A percentile compares a stretch with the other conserved stretches of the same genome.
phyloP scores from a whole-genome alignment of 495 filamentous ascomycete species.

The Penicillium ochrochloron region DNA sequence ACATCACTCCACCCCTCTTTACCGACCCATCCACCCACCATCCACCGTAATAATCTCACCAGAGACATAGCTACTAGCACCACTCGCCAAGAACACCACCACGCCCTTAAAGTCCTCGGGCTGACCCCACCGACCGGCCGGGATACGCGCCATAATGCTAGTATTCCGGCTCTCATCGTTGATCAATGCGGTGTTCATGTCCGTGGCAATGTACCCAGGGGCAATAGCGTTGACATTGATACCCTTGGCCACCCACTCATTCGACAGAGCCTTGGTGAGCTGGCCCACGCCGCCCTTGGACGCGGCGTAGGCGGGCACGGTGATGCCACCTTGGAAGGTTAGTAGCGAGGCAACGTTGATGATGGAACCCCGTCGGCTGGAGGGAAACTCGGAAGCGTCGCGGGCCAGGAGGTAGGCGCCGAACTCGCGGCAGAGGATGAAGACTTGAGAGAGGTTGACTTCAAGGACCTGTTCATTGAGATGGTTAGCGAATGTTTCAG shows the following conservation, averaged over 20 bases:
- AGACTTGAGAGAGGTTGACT: constrained; percentile 83
- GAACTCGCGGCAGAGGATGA: constrained; percentile 80
- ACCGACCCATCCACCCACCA: constrained; percentile 94
- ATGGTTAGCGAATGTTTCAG: neutral
- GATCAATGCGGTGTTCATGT: constrained; percentile 88
- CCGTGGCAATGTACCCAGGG: constrained; percentile 83
- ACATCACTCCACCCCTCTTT: constrained; percentile 18
- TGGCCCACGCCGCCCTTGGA: constrained; percentile 86
- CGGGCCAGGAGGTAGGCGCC: constrained; percentile 81
- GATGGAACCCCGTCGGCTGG: constrained; percentile 70
- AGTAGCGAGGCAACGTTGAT: constrained; percentile 87
- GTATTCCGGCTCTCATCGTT: constrained; percentile 68
- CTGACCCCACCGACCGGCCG: constrained; percentile 82
- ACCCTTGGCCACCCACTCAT: constrained; percentile 81
- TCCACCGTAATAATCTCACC: constrained; percentile 84
- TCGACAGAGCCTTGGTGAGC: constrained; percentile 84
- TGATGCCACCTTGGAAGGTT: constrained; percentile 89
- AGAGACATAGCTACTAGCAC: constrained; percentile 77
- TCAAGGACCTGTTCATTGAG: constrained; percentile 65
- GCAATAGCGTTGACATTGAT: constrained; percentile 83
- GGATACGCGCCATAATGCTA: constrained; percentile 81
- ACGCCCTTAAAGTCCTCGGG: constrained; percentile 91
- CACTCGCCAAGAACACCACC: constrained; percentile 77
- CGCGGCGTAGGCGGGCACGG: constrained; percentile 88
- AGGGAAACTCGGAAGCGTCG: constrained; percentile 50